phyloP scores from a whole-genome alignment of 2,329 filamentous ascomycete genomes.

The Bisporella sp. region DNA sequence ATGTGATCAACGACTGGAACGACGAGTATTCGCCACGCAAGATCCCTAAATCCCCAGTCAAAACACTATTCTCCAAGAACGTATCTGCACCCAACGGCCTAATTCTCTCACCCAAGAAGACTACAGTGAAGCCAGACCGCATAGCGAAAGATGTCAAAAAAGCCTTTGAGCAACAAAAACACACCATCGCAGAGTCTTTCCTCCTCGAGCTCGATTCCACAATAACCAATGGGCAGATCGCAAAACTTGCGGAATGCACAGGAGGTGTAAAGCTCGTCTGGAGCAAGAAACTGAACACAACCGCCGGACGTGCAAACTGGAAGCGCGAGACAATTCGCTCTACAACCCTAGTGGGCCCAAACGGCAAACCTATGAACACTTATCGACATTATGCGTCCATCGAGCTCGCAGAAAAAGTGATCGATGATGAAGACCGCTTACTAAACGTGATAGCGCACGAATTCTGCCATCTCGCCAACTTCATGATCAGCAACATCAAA shows the following conservation, averaged over 20 bases:
- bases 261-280: conserved; percentile 68
- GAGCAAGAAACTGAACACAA: conserved; percentile 73
- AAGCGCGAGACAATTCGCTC: conserved; percentile 47
- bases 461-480: conserved; percentile 90
- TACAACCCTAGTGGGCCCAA: conserved; percentile 13
- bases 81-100: conserved; percentile 2
- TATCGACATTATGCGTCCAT: conserved; percentile 64
- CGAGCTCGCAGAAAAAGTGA: conserved; percentile 83
- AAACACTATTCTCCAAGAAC: conserved; percentile 9
- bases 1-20: conserved; percentile 56
- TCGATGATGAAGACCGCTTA: conserved; percentile 68
- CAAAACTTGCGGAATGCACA: conserved; percentile 49
- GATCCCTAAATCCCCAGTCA: conserved; percentile 30
- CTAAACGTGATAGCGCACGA: conserved; percentile 94
- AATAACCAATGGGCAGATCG: conserved; percentile 55
- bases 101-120: conserved; percentile 21
- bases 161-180: conserved; percentile 55
- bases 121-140: conserved; percentile 28
- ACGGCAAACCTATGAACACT: conserved; percentile 8
- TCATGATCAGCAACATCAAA: conserved; percentile 72
- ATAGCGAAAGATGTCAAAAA: conserved; percentile 42
- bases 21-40: conserved; percentile 51
- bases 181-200: conserved; percentile 56
- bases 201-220: conserved; percentile 59
- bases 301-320: conserved; percentile 71